These are phyloP conservation scores for Annulohypoxylon truncatum DNA, from an alignment of 2,329 filamentous ascomycete species.

Conservation along the genomic window DNA sequence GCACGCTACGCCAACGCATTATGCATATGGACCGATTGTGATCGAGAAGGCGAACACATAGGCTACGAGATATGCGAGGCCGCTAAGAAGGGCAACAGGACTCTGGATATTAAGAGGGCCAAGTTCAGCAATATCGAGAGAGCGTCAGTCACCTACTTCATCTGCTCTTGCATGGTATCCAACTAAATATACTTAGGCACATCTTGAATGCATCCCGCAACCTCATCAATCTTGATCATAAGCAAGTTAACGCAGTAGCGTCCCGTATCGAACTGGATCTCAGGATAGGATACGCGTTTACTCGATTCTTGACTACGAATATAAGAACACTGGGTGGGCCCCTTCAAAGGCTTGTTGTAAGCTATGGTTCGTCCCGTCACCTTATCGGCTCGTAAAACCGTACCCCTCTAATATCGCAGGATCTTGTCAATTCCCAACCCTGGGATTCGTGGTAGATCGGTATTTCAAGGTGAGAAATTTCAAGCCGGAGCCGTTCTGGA, in stretches of 20 bases:
- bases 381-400: constrained; percentile 26
- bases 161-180: neutral
- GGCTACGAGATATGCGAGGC: constrained; percentile 89
- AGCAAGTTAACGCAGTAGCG: constrained; percentile 86
- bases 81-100: constrained; percentile 77
- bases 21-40: constrained; percentile 99
- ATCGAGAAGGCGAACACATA: constrained; percentile 97
- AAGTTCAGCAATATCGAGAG: constrained; percentile 96
- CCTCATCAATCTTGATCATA: constrained; percentile 83
- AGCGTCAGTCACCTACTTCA: constrained; percentile 67
- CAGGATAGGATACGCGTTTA: constrained; percentile 92
- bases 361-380: constrained; percentile 74
- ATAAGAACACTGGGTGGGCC: constrained; percentile 78
- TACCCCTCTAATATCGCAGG: constrained; percentile 58
- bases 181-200: constrained; percentile 66
- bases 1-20: constrained; percentile 78
- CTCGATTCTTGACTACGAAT: constrained; percentile 83
- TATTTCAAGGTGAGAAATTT: constrained; percentile 96
- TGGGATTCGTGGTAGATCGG: constrained; percentile 96
- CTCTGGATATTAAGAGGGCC: constrained; percentile 84
- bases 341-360: constrained; percentile 74
- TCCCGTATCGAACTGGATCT: constrained; percentile 93
- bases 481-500: constrained; percentile 91
- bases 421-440: constrained; percentile 95
- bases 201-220: constrained; percentile 84